These are phyloP conservation scores for Lachnellula arida DNA, from an alignment of 2,329 filamentous ascomycete species.

Conservation along the genomic window DNA sequence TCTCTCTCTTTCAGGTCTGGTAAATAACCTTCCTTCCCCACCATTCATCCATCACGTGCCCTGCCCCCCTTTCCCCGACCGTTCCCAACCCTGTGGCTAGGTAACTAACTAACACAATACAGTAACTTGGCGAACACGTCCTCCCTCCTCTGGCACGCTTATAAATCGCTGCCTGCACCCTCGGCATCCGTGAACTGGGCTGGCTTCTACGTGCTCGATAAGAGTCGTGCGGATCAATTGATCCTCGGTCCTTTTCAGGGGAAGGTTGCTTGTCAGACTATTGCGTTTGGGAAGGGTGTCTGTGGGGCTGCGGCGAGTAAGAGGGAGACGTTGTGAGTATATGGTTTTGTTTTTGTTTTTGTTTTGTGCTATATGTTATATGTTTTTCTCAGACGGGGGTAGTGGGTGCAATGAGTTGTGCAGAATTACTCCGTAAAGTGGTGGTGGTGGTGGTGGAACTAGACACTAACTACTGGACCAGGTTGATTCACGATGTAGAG, in stretches of 20 bases:
- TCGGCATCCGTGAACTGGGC: slow-evolving; percentile 73
- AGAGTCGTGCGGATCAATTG: slow-evolving; percentile 43
- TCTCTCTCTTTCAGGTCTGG: slow-evolving; percentile 37
- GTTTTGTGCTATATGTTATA: no score
- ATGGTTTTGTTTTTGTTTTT: background rate
- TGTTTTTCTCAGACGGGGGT: no score
- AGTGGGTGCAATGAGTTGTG: background rate
- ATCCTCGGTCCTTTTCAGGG: slow-evolving; percentile 79
- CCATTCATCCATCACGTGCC: background rate
- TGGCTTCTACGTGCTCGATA: slow-evolving; percentile 70
- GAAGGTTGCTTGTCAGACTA: slow-evolving; percentile 75
- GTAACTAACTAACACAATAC: slow-evolving; percentile 3
- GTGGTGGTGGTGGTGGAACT: background rate
- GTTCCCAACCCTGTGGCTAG: slow-evolving; percentile 1
- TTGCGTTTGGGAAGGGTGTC: slow-evolving; percentile 68
- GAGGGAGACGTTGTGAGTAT: slow-evolving; percentile 44
- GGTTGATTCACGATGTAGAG: slow-evolving; percentile 63
- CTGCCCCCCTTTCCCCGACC: background rate
- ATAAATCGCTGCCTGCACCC: slow-evolving; percentile 64
- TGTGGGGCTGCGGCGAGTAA: slow-evolving; percentile 66
- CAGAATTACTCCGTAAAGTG: background rate
- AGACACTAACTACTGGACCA: background rate
- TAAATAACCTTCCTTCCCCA: slow-evolving; percentile 19
- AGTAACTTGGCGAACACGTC: slow-evolving; percentile 75
- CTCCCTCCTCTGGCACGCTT: slow-evolving; percentile 74